Evolutionary conservation across 352 stramenopile genomes (phyloP).

Genomic region (Phytophthora multivora): DNA sequence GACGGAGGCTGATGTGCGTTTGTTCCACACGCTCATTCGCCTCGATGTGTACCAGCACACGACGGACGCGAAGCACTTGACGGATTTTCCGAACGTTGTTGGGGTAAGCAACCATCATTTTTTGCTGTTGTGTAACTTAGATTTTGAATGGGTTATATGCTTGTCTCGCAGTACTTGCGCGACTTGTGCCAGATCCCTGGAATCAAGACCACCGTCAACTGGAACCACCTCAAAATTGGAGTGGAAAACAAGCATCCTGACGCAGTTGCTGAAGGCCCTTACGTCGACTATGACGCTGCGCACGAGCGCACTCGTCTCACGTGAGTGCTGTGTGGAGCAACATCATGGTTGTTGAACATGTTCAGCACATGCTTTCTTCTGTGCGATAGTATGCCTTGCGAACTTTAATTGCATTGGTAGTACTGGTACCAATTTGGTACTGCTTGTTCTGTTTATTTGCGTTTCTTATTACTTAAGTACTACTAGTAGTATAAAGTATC

Average conservation of each 20-base stretch:
- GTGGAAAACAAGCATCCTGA: slow-evolving; percentile 81
- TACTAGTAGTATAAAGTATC: no score
- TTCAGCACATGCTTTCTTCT: no score
- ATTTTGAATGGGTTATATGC: neutral
- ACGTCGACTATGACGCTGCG: slow-evolving; percentile 34
- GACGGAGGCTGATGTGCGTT: slow-evolving; percentile 8
- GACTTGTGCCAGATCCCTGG: slow-evolving; percentile 86
- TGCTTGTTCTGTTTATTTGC: no score
- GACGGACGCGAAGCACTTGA: slow-evolving; percentile 37
- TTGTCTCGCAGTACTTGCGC: slow-evolving; percentile 29
- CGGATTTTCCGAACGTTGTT: slow-evolving; percentile 55
- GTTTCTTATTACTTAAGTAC: no score
- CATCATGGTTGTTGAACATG: no score
- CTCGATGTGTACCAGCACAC: slow-evolving; percentile 36
- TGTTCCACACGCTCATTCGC: slow-evolving; percentile 15
- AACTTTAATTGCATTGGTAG: neutral
- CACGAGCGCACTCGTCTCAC: neutral
- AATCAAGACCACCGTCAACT: slow-evolving; percentile 76
- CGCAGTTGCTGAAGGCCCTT: slow-evolving; percentile 77
- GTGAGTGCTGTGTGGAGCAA: neutral
- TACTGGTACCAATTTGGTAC: no score
- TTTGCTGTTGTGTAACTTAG: neutral
- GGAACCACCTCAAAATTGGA: slow-evolving; percentile 90
- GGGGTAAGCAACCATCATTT: neutral
- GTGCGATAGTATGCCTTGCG: no score